These are phyloP conservation scores for Xylaria curta DNA, from an alignment of 495 filamentous ascomycete species.

Conservation along the genomic window DNA sequence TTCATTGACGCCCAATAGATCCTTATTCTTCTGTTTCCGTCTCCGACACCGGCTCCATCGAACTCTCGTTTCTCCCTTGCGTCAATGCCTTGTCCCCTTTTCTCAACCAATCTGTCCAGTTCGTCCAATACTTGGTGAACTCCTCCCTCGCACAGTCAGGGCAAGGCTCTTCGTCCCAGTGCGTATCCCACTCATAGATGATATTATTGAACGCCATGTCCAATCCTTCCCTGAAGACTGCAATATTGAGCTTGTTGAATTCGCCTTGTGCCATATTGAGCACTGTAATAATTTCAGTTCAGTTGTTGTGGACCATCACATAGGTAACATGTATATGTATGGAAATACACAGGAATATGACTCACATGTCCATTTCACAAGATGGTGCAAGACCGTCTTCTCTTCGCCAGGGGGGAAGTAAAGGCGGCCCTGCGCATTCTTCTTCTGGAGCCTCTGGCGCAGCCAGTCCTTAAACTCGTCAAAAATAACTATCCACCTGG, in stretches of 20 bases:
- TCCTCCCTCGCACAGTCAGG: not conserved
- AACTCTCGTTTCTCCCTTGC: not conserved
- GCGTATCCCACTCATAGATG: slow-evolving; percentile 20
- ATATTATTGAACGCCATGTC: slow-evolving; percentile 9
- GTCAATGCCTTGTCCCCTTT: not conserved
- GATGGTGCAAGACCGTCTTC: slow-evolving; percentile 8
- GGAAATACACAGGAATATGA: too few species aligned
- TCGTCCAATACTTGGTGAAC: slow-evolving; percentile 8
- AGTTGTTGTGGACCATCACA: not conserved
- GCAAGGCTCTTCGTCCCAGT: slow-evolving; percentile 5
- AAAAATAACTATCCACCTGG: not conserved
- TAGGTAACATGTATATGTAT: not conserved
- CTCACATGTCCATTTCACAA: slow-evolving; percentile 17
- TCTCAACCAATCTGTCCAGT: not conserved
- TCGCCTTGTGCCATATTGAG: not conserved
- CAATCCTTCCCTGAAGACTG: slow-evolving; percentile 9
- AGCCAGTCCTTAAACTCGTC: slow-evolving; percentile 13
- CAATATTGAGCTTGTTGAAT: slow-evolving; percentile 5
- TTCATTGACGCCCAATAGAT: not conserved
- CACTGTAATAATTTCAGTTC: not conserved
- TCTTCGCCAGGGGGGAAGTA: slow-evolving; percentile 15
- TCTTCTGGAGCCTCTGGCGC: slow-evolving; percentile 1
- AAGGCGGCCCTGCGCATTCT: not conserved
- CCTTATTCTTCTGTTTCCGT: not conserved
- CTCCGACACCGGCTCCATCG: not conserved